Conservation (phyloP, 163 green algal genomes). For the Scenedesmus sp. region DNA sequence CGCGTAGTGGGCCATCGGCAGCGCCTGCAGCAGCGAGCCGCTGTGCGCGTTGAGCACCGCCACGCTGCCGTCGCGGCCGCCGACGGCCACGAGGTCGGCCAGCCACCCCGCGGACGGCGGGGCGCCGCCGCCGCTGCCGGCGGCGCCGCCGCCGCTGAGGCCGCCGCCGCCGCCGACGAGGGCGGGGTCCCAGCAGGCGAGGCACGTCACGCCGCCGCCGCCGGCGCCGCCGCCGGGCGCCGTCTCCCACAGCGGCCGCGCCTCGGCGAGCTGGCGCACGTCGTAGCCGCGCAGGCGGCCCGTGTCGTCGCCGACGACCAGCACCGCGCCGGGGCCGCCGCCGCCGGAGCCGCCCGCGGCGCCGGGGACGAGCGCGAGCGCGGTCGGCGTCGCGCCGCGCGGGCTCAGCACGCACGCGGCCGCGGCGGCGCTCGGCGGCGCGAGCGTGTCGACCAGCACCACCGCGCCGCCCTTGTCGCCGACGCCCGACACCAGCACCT, state of each 20-base stretch:
- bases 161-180: neutral
- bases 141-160: neutral
- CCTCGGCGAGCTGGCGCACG: conserved; percentile 26
- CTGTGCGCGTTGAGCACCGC: conserved; percentile 33
- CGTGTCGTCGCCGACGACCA: conserved; percentile 54
- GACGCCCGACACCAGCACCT: conserved; percentile 64
- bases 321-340: conserved; percentile 27
- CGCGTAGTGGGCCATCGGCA: conserved; percentile 28
- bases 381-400: conserved; percentile 28
- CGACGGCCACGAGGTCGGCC: conserved; percentile 18
- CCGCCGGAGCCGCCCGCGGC: conserved; percentile 1
- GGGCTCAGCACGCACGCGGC: conserved; percentile 52
- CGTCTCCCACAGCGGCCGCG: conserved; percentile 2
- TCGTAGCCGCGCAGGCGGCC: conserved; percentile 30
- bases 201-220: conserved; percentile 5
- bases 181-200: conserved; percentile 28
- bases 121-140: neutral
- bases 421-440: conserved; percentile 44
- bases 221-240: neutral
- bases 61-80: conserved; percentile 32
- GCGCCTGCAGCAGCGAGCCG: conserved; percentile 14
- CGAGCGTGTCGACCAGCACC: conserved; percentile 70
- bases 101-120: neutral
- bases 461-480: conserved; percentile 64
- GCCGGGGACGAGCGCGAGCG: conserved; percentile 42